A percentile compares a stretch with the other conserved stretches of the same genome.
phyloP scores from a whole-genome alignment of 2,329 filamentous ascomycete species.

The Claviceps arundinis region DNA sequence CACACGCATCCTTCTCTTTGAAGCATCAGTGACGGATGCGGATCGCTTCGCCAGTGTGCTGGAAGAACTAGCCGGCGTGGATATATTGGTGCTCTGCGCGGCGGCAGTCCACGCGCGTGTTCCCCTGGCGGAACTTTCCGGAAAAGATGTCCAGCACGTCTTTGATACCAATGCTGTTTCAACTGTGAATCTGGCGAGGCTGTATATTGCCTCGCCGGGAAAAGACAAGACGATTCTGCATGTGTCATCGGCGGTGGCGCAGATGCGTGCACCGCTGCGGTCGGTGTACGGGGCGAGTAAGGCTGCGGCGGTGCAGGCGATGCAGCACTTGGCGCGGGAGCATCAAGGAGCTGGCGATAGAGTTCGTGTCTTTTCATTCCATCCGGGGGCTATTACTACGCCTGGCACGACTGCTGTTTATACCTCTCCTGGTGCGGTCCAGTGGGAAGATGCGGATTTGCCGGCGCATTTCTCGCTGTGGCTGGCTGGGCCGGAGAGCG shows the following conservation, averaged over 20 bases:
- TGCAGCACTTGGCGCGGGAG: constrained; percentile 1
- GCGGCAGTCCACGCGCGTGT: background rate
- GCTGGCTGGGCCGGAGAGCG: background rate
- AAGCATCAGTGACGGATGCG: background rate
- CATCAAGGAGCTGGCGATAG: background rate
- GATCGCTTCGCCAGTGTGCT: background rate
- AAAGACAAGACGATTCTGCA: background rate
- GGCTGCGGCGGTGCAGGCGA: background rate
- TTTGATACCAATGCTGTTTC: background rate
- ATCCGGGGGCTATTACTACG: background rate
- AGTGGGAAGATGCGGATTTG: background rate
- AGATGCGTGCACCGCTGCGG: background rate
- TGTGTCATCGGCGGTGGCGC: background rate
- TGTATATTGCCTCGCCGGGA: background rate
- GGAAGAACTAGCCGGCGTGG: background rate
- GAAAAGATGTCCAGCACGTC: background rate
- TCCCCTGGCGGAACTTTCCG: background rate
- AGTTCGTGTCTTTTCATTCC: background rate
- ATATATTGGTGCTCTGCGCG: background rate
- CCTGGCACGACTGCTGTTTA: background rate
- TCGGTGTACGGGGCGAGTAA: constrained; percentile 1
- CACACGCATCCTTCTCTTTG: background rate
- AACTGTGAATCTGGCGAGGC: background rate
- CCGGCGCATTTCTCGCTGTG: constrained; percentile 1
- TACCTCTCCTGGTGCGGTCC: background rate